Base-by-base conservation (phyloP, 306 rosid genomes). In the Acacia acuminata region DNA sequence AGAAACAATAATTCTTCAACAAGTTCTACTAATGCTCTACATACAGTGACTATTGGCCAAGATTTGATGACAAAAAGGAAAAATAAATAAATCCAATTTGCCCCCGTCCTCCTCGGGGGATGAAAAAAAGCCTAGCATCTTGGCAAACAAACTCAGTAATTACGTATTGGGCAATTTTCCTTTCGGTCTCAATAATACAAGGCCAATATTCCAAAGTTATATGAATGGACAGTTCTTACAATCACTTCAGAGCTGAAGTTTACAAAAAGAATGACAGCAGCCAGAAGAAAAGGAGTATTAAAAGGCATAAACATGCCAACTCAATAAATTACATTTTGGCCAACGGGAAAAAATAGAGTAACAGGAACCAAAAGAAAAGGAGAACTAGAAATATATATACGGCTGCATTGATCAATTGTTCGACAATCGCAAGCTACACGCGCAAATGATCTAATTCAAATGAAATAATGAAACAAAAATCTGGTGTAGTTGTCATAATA, bases 361-460 rank as follows among this genome's bases (percentile, higher is more conserved):
- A 67, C 60, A 56, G 5, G 66, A 75, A 34, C 32, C 19, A 69
- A 34, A 78, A 47, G 17, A 61, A 30, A 63, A 45, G 47, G 10
- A 24, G 10, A 30, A 20, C 2, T 25, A 20, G 14, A 0, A 47
- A 10, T 40, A 83, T 16, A 83, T 47, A 25, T 38, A 25, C 55
- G 63, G 61, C 32, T 7, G 67, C 76, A 79, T 55, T 65, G 27
- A 82, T 40, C 50, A 20, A 66, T 13, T 38, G 24, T 36, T 51
- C 27, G 61, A 56, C 36, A 84, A 20, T 58, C 45, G 67, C 75
- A 51, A 48, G 36, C 61, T 48, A 73, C 34, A 4, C 14, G 9
- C 2, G 17, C 30, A 80, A 47, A 61, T 75, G 82, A 85, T 85
- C 84, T 45, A 42, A 85, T 69, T 44, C 70, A 77, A 71, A 48